Evolutionary conservation across 257 asterid genomes (phyloP), one percentile per base, ranked within the genome.

Genomic region (Nicotiana knightiana): DNA sequence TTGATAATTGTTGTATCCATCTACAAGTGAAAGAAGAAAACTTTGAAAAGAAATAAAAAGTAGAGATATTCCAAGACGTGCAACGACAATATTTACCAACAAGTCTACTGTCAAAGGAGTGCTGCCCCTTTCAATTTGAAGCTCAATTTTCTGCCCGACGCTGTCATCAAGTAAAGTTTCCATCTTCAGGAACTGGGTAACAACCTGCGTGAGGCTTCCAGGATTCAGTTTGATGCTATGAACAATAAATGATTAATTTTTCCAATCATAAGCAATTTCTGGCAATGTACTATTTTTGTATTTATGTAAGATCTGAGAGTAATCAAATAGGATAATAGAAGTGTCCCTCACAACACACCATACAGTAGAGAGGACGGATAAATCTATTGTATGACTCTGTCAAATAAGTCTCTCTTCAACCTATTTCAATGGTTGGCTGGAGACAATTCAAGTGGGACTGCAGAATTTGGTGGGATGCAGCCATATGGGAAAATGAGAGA

Each of bases 111-210:
- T 89, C 90, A 94, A 83, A 37, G 97, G 87, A 86, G 88, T 90
- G 85, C 98, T 98, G 64, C 99, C 99, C 89, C 99, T 90, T 91
- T 96, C 99, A 87, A 96, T 92, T 87, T 90, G 97, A 78, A 96
- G 97, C 87, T 96, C 97, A 82, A 94, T 85, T 62, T 90, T 85
- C 73, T 87, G 82, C 86, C 88, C 79, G 81, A 93, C 99, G 77
- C 94, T 87, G 79, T 96, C 98, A 87, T 96, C 99, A 85, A 96
- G 93, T 82, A 94, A 83, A 82, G 83, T 92, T 89, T 94, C 99
- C 98, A 93, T 89, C 92, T 87, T 90, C 88, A 93, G 89, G 87
- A 96, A 96, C 86, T 93, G 99, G 79, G 99, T 96, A 83, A 89
- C 86, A 77, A 96, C 98, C 99, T 96, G 90, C 83, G 88, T 79